Evolutionary conservation across 768 basidiomycete genomes (phyloP).

Genomic region (Goffeauzyma gilvescens): DNA sequence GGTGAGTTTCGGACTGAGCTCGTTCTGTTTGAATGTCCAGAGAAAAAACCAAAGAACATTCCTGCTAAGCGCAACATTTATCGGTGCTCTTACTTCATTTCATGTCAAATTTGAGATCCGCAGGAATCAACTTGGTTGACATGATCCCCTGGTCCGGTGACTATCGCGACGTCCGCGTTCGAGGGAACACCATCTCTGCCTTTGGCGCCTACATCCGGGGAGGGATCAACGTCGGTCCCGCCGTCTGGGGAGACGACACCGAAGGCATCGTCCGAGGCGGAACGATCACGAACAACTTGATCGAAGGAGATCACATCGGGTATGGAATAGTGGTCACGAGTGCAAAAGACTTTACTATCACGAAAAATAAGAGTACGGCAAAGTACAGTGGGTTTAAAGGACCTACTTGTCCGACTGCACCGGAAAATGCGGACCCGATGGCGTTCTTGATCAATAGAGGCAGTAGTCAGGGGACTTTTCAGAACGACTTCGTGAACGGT

Average conservation of each 20-base stretch:
- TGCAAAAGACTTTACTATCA: conserved; percentile 26
- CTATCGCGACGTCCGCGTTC: conserved; percentile 25
- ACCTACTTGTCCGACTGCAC: conserved; percentile 25
- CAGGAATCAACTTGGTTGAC: conserved; percentile 33
- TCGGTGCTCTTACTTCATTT: no score
- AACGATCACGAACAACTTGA: conserved; percentile 26
- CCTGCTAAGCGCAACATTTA: no score
- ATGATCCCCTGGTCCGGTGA: conserved; percentile 32
- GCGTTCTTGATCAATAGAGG: conserved; percentile 30
- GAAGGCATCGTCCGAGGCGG: conserved; percentile 28
- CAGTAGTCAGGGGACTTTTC: conserved; percentile 27
- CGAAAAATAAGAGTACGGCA: conserved; percentile 24
- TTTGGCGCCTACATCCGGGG: conserved; percentile 27
- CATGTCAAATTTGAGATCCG: no score
- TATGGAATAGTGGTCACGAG: conserved; percentile 31
- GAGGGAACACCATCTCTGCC: conserved; percentile 28
- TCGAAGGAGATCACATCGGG: conserved; percentile 27
- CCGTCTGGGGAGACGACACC: conserved; percentile 32
- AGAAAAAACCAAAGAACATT: background rate
- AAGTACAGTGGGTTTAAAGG: conserved; percentile 25
- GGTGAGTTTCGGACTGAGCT: no score
- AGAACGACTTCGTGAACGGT: conserved; percentile 32
- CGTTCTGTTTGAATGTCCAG: background rate
- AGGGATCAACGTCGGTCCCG: conserved; percentile 31
- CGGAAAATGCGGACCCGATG: conserved; percentile 26